A percentile compares a stretch with the other conserved stretches of the same genome.
Conservation (phyloP, 2,329 filamentous ascomycete genomes). For the Talaromyces sp. region DNA sequence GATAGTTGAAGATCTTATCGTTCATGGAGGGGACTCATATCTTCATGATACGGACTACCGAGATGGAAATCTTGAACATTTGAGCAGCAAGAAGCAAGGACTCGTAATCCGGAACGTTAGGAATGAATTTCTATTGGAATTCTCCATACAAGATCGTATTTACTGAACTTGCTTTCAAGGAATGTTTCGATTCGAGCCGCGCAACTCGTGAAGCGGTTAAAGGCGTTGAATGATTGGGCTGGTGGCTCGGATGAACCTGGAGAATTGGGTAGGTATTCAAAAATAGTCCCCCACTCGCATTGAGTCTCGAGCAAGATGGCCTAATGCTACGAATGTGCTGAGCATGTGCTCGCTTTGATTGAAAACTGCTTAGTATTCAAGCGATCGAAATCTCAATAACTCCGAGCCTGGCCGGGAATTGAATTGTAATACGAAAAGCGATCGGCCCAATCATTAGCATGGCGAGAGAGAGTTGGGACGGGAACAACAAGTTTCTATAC, state of each 20-base stretch:
- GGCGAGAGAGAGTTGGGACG: background rate
- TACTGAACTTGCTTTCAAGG: background rate
- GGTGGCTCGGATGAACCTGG: background rate
- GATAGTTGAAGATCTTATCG: background rate
- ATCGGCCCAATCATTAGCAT: background rate
- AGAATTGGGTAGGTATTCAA: background rate
- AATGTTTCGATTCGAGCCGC: background rate
- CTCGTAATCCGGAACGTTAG: background rate
- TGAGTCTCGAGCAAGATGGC: background rate
- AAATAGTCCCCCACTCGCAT: slow-evolving; percentile 1
- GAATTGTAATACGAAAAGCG: background rate
- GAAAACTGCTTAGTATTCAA: background rate
- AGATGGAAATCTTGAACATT: background rate
- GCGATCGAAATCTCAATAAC: background rate
- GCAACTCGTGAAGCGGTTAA: background rate
- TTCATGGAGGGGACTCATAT: background rate
- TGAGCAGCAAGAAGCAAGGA: background rate
- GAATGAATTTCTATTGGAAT: background rate
- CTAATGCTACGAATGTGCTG: background rate
- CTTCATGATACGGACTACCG: background rate
- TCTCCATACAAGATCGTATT: background rate
- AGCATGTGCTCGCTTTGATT: background rate
- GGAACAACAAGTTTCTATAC: too few species aligned
- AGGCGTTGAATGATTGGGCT: background rate
- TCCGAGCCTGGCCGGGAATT: background rate